phyloP scores from a whole-genome alignment of 192 early-diverging fungal genomes.

The Dissophora ornata region DNA sequence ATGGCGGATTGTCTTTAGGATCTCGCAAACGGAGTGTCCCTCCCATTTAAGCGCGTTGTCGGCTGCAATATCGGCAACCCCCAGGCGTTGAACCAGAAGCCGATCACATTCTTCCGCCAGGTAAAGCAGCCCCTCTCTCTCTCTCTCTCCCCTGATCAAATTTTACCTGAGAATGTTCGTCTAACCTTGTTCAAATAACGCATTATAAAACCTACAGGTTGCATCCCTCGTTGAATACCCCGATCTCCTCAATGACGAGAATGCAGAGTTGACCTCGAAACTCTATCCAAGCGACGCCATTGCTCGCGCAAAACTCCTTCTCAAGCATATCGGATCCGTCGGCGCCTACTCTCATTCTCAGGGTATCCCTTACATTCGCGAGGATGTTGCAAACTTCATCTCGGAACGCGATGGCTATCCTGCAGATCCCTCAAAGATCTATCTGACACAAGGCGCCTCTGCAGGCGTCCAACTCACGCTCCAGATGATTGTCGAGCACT shows the following conservation, averaged over 20 bases:
- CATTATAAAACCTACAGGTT: slow-evolving; percentile 64
- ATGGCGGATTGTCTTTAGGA: too few relatives aligned
- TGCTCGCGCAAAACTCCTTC: slow-evolving; percentile 79
- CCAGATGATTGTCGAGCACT: slow-evolving; percentile 84
- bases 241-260: slow-evolving; percentile 74
- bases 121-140: slow-evolving; percentile 42
- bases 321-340: slow-evolving; percentile 74
- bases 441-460: slow-evolving; percentile 93
- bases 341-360: slow-evolving; percentile 97
- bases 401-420: slow-evolving; percentile 91
- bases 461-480: slow-evolving; percentile 92
- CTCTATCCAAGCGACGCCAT: slow-evolving; percentile 92
- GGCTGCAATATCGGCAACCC: slow-evolving; percentile 62
- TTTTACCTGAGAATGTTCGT: neutral
- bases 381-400: slow-evolving; percentile 92
- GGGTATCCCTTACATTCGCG: slow-evolving; percentile 84
- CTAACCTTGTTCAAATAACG: neutral
- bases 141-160: too few relatives aligned
- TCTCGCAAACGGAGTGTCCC: slow-evolving; percentile 31
- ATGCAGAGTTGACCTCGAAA: slow-evolving; percentile 60
- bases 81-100: slow-evolving; percentile 65
- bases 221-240: slow-evolving; percentile 93
- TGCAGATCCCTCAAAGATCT: slow-evolving; percentile 86
- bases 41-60: slow-evolving; percentile 49
- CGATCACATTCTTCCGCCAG: slow-evolving; percentile 97